These are phyloP conservation scores for Thermochaetoides dissita DNA, from an alignment of 2,329 filamentous ascomycete genomes.

Conservation along the genomic window DNA sequence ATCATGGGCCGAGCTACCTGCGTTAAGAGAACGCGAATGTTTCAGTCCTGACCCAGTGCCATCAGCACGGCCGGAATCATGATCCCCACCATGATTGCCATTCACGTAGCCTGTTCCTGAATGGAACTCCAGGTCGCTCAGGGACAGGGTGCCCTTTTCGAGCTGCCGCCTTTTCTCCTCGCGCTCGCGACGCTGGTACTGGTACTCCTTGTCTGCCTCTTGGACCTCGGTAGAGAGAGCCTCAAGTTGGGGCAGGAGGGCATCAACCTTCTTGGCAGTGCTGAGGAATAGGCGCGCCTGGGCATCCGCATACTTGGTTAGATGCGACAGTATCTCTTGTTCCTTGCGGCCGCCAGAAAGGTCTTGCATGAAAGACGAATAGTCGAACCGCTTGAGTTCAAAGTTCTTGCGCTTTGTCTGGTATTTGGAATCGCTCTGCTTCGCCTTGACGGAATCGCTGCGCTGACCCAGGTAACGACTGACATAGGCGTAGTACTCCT, in stretches of 20 bases:
- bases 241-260: conserved; percentile 75
- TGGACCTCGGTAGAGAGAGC: conserved; percentile 79
- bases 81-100: conserved; percentile 37
- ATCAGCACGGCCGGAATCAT: conserved; percentile 58
- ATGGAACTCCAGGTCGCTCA: conserved; percentile 53
- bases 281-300: conserved; percentile 73
- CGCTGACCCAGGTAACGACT: conserved; percentile 91
- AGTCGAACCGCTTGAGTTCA: conserved; percentile 94
- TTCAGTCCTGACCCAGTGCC: conserved; percentile 57
- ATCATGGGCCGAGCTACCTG: conserved; percentile 26
- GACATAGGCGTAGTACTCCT: conserved; percentile 94
- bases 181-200: conserved; percentile 84
- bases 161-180: conserved; percentile 85
- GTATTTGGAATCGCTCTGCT: conserved; percentile 97
- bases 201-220: conserved; percentile 90
- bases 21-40: conserved; percentile 27
- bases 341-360: conserved; percentile 98
- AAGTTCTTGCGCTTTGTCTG: conserved; percentile 88
- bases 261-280: conserved; percentile 77
- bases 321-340: conserved; percentile 85
- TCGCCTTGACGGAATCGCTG: conserved; percentile 90
- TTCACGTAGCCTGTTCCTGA: conserved; percentile 13
- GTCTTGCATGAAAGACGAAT: conserved; percentile 98
- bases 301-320: conserved; percentile 78
- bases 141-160: conserved; percentile 71